Percentiles rank a stretch among this genome's conserved stretches.
Conservation (phyloP, 2,329 filamentous ascomycete genomes). For the Catunica adiposa region DNA sequence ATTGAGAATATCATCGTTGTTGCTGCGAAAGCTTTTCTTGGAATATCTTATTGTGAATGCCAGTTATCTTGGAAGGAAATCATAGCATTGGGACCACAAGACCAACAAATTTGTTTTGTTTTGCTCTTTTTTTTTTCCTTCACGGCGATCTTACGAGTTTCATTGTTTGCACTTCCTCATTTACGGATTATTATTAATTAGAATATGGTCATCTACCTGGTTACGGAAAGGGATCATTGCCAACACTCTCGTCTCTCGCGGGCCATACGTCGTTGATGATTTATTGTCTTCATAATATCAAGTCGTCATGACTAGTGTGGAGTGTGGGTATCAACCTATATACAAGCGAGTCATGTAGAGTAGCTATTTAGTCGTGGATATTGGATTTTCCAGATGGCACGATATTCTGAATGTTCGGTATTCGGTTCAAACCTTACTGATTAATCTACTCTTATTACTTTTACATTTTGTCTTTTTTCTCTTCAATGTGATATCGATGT, state of each 20-base stretch:
- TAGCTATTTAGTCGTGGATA: background rate
- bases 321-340: background rate
- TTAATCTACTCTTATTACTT: background rate
- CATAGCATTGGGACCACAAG: conserved; percentile 11
- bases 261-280: background rate
- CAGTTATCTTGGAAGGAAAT: background rate
- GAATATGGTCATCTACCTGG: background rate
- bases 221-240: background rate
- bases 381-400: background rate
- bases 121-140: background rate
- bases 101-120: conserved; percentile 7
- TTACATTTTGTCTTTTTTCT: background rate
- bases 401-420: background rate
- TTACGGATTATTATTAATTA: conserved; percentile 6
- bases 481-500: background rate
- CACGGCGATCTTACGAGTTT: conserved; percentile 7
- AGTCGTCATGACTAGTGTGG: background rate
- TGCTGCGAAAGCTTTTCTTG: background rate
- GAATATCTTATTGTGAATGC: conserved; percentile 2
- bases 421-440: background rate
- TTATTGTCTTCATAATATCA: background rate
- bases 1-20: conserved; percentile 2
- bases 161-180: background rate
- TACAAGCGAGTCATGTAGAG: background rate
- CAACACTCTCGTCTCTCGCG: background rate